phyloP scores from a whole-genome alignment of 108 stramenopile genomes.

The Skeletonema costatum region DNA sequence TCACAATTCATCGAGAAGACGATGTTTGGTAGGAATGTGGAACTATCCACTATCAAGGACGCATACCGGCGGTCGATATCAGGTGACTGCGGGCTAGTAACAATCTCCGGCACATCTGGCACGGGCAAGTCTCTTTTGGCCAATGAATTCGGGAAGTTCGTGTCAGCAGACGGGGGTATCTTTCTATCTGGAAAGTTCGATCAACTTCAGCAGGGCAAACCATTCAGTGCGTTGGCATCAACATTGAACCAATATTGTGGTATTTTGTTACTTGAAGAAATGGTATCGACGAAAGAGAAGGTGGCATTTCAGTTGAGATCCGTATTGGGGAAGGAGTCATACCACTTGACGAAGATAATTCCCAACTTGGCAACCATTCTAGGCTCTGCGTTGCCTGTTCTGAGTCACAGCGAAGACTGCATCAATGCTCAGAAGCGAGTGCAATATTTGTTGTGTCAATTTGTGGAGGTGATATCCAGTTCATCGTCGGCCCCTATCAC shows the following conservation, averaged over 20 bases:
- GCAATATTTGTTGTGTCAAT: slow-evolving; percentile 9
- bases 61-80: not conserved
- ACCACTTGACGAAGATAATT: not conserved
- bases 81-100: not conserved
- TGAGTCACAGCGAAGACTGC: not conserved
- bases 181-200: not conserved
- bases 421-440: not conserved
- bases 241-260: not conserved
- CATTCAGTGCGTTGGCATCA: not conserved
- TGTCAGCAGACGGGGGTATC: not conserved
- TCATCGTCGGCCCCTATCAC: not conserved
- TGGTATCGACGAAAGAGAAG: not conserved
- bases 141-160: not conserved
- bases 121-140: not conserved
- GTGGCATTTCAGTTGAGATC: not conserved
- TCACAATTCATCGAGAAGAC: slow-evolving; percentile 4
- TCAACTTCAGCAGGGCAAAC: not conserved
- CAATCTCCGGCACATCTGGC: not conserved
- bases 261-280: not conserved
- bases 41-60: not conserved
- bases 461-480: not conserved
- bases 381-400: not conserved
- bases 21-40: not conserved
- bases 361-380: not conserved
- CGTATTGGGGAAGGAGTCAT: not conserved